Evolutionary conservation across 1,139 yeast species (phyloP).

Genomic region (Scheffersomyces titani): DNA sequence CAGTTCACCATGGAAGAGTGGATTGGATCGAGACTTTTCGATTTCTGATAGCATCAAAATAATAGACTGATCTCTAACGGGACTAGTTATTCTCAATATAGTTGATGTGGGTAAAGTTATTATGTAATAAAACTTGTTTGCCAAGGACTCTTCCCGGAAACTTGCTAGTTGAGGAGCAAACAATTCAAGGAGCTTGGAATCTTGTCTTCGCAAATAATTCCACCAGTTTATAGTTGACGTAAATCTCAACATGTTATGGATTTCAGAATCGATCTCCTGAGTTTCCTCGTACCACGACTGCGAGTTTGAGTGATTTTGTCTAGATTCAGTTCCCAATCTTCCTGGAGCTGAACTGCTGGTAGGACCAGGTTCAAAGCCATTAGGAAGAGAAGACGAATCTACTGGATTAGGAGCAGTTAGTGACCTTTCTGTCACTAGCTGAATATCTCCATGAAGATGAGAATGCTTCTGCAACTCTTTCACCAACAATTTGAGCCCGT

Average conservation of each 20-base stretch:
- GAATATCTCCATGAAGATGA: conserved; percentile 10
- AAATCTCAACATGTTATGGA: not conserved
- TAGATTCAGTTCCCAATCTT: not conserved
- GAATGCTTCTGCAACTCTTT: conserved; percentile 35
- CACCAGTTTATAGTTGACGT: not conserved
- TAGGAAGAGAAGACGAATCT: not conserved
- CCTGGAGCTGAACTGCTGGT: not conserved
- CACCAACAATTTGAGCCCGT: conserved; percentile 35
- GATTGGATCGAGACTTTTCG: conserved; percentile 2
- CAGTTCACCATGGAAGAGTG: not conserved
- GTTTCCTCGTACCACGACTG: not conserved
- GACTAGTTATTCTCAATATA: conserved; percentile 47
- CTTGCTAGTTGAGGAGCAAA: conserved; percentile 15
- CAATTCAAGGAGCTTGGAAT: conserved; percentile 3
- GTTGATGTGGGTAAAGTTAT: conserved; percentile 47
- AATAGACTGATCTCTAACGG: conserved; percentile 37
- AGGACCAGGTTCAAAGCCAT: not conserved
- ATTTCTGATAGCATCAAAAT: conserved; percentile 4
- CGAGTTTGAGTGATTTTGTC: not conserved
- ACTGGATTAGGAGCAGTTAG: conserved; percentile 14
- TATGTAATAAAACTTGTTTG: conserved; percentile 21
- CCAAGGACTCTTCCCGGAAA: conserved; percentile 6
- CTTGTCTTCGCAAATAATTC: not conserved
- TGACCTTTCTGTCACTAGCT: conserved; percentile 15
- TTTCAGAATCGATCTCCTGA: not conserved